Evolutionary conservation across 257 asterid genomes (phyloP).

Genomic region (Solanum appendiculatum): DNA sequence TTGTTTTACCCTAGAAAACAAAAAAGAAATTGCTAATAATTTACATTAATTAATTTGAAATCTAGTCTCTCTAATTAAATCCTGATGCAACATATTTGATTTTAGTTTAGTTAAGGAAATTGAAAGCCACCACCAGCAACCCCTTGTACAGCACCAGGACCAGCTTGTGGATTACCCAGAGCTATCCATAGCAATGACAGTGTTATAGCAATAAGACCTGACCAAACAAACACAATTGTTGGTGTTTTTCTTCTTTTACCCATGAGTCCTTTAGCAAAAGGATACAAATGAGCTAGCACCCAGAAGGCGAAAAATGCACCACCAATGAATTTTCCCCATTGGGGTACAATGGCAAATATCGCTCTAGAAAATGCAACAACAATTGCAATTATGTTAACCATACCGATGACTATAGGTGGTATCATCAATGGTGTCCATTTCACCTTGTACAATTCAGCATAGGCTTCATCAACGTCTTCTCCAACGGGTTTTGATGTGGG

Average conservation of each 20-base stretch:
- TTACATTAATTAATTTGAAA: not conserved
- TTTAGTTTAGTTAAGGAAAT: constrained; percentile 1
- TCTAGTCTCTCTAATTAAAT: not conserved
- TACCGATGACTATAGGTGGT: constrained; percentile 28
- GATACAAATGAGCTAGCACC: constrained; percentile 37
- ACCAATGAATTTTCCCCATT: constrained; percentile 29
- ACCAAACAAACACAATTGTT: constrained; percentile 38
- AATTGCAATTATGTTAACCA: constrained; percentile 24
- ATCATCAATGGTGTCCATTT: constrained; percentile 35
- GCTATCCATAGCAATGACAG: constrained; percentile 30
- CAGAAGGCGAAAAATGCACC: constrained; percentile 37
- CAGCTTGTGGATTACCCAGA: not conserved
- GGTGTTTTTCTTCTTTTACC: constrained; percentile 35
- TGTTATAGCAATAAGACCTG: constrained; percentile 35
- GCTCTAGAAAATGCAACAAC: constrained; percentile 22
- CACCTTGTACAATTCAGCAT: constrained; percentile 23
- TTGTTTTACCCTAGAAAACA: not conserved
- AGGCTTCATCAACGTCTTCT: constrained; percentile 21
- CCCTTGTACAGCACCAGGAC: not conserved
- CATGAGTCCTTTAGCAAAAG: constrained; percentile 40
- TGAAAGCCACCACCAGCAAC: constrained; percentile 1
- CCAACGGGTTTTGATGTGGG: constrained; percentile 20
- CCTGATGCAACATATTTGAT: not conserved
- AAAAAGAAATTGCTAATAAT: not conserved
- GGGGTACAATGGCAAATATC: constrained; percentile 12